Percentiles rank a stretch among this genome's conserved stretches.
Conservation (phyloP, 331 rosid species). For the Stylosanthes scabra region DNA sequence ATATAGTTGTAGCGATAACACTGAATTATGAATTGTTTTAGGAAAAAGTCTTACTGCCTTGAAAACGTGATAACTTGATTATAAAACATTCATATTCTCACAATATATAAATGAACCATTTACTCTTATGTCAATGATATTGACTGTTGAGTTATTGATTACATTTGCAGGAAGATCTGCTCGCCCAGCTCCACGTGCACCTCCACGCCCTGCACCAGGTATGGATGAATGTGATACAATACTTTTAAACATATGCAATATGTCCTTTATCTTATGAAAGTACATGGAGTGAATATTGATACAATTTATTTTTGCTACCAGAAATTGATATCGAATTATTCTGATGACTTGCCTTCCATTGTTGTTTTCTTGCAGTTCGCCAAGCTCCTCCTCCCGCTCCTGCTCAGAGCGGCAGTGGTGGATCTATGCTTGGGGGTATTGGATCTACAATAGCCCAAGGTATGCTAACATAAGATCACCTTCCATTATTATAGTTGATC, state of each 20-base stretch:
- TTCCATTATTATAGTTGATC: background rate
- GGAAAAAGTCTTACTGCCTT: background rate
- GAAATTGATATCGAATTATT: background rate
- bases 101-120: background rate
- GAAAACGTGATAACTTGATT: background rate
- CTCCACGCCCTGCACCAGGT: conserved; percentile 59
- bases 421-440: conserved; percentile 58
- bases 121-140: background rate
- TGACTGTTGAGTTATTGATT: conserved; percentile 11
- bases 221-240: background rate
- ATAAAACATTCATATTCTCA: too few species aligned
- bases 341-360: background rate
- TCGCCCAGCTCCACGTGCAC: conserved; percentile 54
- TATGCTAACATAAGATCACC: conserved; percentile 25
- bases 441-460: conserved; percentile 73
- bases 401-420: conserved; percentile 54
- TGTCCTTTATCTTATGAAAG: background rate
- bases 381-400: conserved; percentile 73
- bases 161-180: conserved; percentile 57
- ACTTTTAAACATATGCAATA: background rate
- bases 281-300: background rate
- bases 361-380: conserved; percentile 44
- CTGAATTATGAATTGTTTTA: too few species aligned
- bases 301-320: background rate
- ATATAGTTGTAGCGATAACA: too few species aligned